These are phyloP conservation scores for Dimocarpus longan DNA, from an alignment of 345 rosid genomes.

Conservation along the genomic window DNA sequence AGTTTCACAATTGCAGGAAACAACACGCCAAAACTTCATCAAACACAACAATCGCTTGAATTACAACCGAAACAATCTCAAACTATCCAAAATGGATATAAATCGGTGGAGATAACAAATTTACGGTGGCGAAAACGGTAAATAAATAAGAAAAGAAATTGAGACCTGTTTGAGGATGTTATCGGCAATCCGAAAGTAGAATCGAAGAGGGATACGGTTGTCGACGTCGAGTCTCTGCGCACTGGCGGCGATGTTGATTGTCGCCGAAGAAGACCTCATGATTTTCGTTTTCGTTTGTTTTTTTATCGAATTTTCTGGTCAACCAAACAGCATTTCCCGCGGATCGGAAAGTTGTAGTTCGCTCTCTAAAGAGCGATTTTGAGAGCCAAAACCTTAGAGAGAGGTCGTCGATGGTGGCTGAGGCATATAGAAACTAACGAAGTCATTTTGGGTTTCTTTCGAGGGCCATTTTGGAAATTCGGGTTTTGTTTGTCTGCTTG, in stretches of 20 bases:
- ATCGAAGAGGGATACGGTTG: conserved; percentile 76
- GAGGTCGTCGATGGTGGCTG: conserved; percentile 42
- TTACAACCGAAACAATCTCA: neutral
- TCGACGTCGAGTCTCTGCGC: conserved; percentile 79
- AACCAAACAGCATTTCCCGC: conserved; percentile 18
- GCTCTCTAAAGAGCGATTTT: conserved; percentile 17
- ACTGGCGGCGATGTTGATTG: conserved; percentile 70
- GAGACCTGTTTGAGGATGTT: conserved; percentile 89
- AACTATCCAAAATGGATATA: neutral
- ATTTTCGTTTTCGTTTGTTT: conserved; percentile 15
- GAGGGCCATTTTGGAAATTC: conserved; percentile 35
- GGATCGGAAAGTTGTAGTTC: conserved; percentile 19
- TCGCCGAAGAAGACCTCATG: conserved; percentile 64
- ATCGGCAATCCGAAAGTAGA: conserved; percentile 86
- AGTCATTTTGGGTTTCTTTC: conserved; percentile 23
- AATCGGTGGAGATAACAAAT: conserved; percentile 1
- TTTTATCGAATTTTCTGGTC: conserved; percentile 21
- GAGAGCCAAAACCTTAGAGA: conserved; percentile 12
- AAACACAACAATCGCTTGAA: neutral
- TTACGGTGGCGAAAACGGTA: neutral
- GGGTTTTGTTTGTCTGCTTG: neutral
- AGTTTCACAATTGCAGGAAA: neutral
- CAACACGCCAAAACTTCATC: neutral
- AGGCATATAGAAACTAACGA: conserved; percentile 8
- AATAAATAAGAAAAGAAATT: neutral